These are phyloP conservation scores for Fraxinus platypoda DNA, from an alignment of 305 asterid species.

Conservation along the genomic window DNA sequence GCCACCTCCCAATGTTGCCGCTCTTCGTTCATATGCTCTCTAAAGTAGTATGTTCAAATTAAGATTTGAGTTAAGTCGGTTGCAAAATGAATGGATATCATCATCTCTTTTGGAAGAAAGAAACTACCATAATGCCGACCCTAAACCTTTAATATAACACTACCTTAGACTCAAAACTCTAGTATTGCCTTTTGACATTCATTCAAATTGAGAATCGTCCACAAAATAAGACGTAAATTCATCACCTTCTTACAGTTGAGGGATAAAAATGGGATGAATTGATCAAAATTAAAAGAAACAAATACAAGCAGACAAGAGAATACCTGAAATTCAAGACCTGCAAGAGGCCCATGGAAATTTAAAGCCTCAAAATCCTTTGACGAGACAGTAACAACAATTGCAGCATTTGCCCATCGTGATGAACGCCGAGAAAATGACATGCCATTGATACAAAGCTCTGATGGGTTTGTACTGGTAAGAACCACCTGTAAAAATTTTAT, in stretches of 20 bases:
- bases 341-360: conserved; percentile 72
- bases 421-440: conserved; percentile 95
- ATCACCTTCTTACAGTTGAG: not conserved
- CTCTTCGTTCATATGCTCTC: conserved; percentile 72
- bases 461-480: conserved; percentile 85
- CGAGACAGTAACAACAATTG: conserved; percentile 75
- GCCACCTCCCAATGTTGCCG: conserved; percentile 94
- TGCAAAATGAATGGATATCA: not conserved
- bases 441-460: conserved; percentile 91
- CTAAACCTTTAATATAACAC: not conserved
- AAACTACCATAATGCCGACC: not conserved
- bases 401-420: conserved; percentile 96
- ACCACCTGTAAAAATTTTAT: conserved; percentile 68
- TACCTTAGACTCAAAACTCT: not conserved
- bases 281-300: conserved; percentile 1
- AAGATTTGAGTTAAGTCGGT: not conserved
- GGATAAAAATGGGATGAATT: conserved; percentile 3
- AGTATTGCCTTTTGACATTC: not conserved
- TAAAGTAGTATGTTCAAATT: conserved; percentile 23
- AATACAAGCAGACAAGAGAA: conserved; percentile 8
- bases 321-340: conserved; percentile 96
- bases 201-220: not conserved
- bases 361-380: conserved; percentile 71
- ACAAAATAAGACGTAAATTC: not conserved
- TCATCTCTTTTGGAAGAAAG: not conserved